Evolutionary conservation across 306 rosid genomes (phyloP).

Genomic region (Benincasa hispida): DNA sequence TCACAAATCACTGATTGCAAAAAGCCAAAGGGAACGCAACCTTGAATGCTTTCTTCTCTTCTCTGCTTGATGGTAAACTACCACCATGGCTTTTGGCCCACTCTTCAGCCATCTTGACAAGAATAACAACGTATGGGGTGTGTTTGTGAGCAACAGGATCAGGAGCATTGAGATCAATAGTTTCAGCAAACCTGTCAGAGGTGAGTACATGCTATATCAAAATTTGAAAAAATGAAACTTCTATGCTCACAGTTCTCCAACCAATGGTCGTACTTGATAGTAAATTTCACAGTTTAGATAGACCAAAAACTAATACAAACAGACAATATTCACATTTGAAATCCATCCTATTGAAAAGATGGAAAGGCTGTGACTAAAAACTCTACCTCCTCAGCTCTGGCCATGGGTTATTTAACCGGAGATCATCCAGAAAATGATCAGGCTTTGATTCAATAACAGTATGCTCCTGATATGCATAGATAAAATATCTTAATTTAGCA

Average conservation of each 20-base stretch:
- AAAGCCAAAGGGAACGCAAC: slow-evolving; percentile 21
- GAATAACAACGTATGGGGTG: slow-evolving; percentile 79
- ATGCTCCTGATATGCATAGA: slow-evolving; percentile 61
- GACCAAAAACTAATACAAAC: neutral
- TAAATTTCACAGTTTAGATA: neutral
- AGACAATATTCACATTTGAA: neutral
- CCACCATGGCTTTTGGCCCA: slow-evolving; percentile 79
- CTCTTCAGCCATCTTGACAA: slow-evolving; percentile 79
- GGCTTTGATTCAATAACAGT: slow-evolving; percentile 93
- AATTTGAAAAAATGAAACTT: slow-evolving; percentile 5
- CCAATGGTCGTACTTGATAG: neutral
- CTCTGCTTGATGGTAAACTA: slow-evolving; percentile 74
- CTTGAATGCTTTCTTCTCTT: slow-evolving; percentile 87
- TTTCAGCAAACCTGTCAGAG: slow-evolving; percentile 54
- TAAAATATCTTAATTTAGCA: slow-evolving; percentile 7
- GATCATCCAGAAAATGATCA: slow-evolving; percentile 94
- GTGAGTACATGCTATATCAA: slow-evolving; percentile 15
- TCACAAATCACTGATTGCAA: slow-evolving; percentile 1
- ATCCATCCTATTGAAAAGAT: neutral
- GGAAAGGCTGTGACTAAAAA: slow-evolving; percentile 10
- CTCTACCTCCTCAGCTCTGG: slow-evolving; percentile 74
- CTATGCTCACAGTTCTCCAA: neutral
- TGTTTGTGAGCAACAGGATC: slow-evolving; percentile 82
- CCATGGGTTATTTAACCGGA: slow-evolving; percentile 96
- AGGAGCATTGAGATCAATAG: slow-evolving; percentile 54